Evolutionary conservation across 495 filamentous ascomycete species (phyloP), one percentile per base, ranked within the genome.

Genomic region (Xylaria grammica): DNA sequence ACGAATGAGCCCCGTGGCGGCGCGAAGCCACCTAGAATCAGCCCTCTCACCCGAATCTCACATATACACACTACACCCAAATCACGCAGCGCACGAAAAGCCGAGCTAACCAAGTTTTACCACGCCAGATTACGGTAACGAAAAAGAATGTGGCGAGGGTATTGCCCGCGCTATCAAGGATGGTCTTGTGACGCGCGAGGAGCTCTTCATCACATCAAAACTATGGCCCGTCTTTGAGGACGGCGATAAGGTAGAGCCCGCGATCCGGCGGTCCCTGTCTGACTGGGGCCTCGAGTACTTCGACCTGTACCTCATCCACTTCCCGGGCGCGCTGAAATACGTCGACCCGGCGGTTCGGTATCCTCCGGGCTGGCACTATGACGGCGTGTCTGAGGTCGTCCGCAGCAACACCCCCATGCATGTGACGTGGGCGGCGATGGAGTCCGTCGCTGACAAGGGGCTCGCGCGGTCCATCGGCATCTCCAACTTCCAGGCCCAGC

Each of bases 141-240:
- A 96, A 80, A 85, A 85, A 62, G 91, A 94, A 78, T 88, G 85
- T 67, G 93, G 93, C 63, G 80, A 95, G 71, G 93, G 93, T 63
- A 85, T 97, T n/a, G 86, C 86, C 55, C 91, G 91, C 70, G 93
- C 93, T 68, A 93, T 97, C 78, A 84, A 88, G 65, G 92, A 97
- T 13, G 92, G 92, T 40, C 73, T 96, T 53, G 92, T 95, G 69
- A 94, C 88, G 80, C 90, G 93, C 62, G 84, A 88, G 74, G 92
- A 97, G 34, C 89, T 96, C 77, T 97, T 97, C 86, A 86, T 97
- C 73, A 91, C 92, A 60, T 92, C 90, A 71, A 97, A 97, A 82
- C 87, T 97, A 56, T 97, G 93, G 93, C 94, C 94, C 82, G 87
- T 85, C 73, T 95, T 92, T 85, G 91, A 94, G 80, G 89, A 92